These are phyloP conservation scores for Eremothecium gossypii DNA, from an alignment of 1,139 yeast genomes.

Conservation along the genomic window DNA sequence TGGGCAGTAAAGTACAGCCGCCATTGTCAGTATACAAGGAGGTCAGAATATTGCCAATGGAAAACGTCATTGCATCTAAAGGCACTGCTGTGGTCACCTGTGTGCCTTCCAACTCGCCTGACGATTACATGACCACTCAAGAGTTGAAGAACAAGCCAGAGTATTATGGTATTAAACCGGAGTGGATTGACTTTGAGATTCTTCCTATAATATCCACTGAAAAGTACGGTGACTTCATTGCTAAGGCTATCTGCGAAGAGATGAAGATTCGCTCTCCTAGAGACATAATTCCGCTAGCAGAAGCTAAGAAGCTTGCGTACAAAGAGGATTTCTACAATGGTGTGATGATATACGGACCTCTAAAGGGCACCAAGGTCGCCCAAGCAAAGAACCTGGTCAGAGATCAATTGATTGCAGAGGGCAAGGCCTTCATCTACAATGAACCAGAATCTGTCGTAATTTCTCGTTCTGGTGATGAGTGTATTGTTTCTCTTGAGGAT, in stretches of 20 bases:
- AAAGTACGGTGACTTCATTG: conserved; percentile 83
- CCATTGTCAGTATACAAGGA: conserved; percentile 68
- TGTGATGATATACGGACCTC: conserved; percentile 67
- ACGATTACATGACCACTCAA: conserved; percentile 78
- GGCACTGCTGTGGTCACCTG: conserved; percentile 99
- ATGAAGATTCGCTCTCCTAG: conserved; percentile 92
- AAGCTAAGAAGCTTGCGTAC: conserved; percentile 91
- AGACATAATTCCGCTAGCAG: conserved; percentile 75
- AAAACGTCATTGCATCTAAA: conserved; percentile 84
- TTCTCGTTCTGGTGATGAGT: conserved; percentile 94
- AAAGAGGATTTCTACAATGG: conserved; percentile 97
- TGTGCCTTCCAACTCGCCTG: conserved; percentile 98
- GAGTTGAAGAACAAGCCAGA: conserved; percentile 88
- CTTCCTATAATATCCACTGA: conserved; percentile 71
- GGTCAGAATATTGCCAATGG: conserved; percentile 91
- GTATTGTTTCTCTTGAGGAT: conserved; percentile 94
- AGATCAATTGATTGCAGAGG: conserved; percentile 66
- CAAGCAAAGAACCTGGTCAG: conserved; percentile 82
- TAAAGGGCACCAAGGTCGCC: conserved; percentile 85
- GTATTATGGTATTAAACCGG: conserved; percentile 73
- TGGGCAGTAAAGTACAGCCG: conserved; percentile 82
- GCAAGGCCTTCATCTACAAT: conserved; percentile 79
- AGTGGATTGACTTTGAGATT: conserved; percentile 75
- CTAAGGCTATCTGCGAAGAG: conserved; percentile 75
- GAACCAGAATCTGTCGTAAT: conserved; percentile 90